Evolutionary conservation across 2,329 filamentous ascomycete genomes (phyloP).

Genomic region (Cercospora sp.): DNA sequence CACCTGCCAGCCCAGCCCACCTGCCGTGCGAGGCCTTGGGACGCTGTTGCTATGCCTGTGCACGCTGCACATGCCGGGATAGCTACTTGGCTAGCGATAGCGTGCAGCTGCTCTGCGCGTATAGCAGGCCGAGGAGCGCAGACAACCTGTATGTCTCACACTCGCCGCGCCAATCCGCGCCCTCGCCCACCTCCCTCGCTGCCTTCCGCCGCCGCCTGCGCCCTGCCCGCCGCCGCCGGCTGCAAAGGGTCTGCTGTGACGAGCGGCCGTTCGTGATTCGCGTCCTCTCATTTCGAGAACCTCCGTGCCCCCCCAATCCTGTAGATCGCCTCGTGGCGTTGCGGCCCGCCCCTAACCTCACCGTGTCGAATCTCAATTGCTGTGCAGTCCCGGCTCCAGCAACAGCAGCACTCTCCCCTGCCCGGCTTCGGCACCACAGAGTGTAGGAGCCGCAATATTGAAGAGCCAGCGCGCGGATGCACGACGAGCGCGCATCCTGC

Average conservation of each 20-base stretch:
- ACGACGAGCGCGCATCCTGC: background rate
- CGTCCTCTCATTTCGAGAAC: background rate
- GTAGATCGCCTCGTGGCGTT: constrained; percentile 8
- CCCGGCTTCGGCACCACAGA: background rate
- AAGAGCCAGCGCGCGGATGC: background rate
- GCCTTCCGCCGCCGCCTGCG: background rate
- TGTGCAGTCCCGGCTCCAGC: background rate
- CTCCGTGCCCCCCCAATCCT: background rate
- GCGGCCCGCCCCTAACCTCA: constrained; percentile 5
- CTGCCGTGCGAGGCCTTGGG: constrained; percentile 5
- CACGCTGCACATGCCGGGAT: constrained; percentile 7
- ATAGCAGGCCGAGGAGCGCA: background rate
- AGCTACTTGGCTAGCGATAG: background rate
- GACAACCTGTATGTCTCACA: background rate
- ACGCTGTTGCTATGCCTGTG: constrained; percentile 8
- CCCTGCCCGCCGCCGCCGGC: background rate
- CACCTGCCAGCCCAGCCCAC: constrained; percentile 4
- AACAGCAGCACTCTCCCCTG: background rate
- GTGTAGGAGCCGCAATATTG: background rate
- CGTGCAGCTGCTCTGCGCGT: constrained; percentile 7
- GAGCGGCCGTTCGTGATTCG: background rate
- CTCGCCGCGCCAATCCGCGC: background rate
- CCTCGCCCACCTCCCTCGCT: background rate
- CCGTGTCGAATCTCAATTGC: constrained; percentile 2
- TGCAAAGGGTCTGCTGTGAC: background rate